A percentile compares a stretch with the other conserved stretches of the same genome.
Conservation (phyloP, 306 rosid genomes). For the Sechiopsis laciniata region DNA sequence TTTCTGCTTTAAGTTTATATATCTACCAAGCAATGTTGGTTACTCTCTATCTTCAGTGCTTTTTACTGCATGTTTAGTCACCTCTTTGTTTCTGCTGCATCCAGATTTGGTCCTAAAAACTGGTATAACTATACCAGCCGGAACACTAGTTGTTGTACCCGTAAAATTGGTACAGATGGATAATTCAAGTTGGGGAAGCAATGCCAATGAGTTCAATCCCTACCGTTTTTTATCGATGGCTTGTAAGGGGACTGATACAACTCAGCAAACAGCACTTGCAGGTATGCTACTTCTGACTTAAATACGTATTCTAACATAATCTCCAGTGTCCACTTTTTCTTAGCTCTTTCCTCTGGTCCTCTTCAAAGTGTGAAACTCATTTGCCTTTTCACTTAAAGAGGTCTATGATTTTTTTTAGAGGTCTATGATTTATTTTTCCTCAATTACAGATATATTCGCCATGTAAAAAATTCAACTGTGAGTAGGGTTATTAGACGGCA, state of each 20-base stretch:
- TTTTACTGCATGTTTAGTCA: constrained; percentile 25
- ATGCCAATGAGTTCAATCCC: constrained; percentile 62
- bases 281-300: constrained; percentile 26
- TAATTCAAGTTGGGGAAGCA: constrained; percentile 61
- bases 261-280: constrained; percentile 26
- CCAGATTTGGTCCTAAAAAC: constrained; percentile 52
- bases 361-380: background rate
- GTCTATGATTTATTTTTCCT: background rate
- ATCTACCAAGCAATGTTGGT: background rate
- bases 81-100: constrained; percentile 17
- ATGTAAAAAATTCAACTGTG: background rate
- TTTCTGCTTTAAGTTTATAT: background rate
- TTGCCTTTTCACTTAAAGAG: background rate
- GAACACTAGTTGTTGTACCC: constrained; percentile 61
- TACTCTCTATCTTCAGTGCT: constrained; percentile 1
- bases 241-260: constrained; percentile 35
- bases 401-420: no score
- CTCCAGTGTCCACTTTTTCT: background rate
- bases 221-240: constrained; percentile 51
- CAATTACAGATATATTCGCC: no score
- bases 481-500: background rate
- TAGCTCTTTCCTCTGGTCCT: constrained; percentile 10
- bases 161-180: constrained; percentile 64
- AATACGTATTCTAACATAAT: background rate
- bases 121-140: constrained; percentile 66